These are phyloP conservation scores for Dalbergia cultrata DNA, from an alignment of 306 rosid species.

Conservation along the genomic window DNA sequence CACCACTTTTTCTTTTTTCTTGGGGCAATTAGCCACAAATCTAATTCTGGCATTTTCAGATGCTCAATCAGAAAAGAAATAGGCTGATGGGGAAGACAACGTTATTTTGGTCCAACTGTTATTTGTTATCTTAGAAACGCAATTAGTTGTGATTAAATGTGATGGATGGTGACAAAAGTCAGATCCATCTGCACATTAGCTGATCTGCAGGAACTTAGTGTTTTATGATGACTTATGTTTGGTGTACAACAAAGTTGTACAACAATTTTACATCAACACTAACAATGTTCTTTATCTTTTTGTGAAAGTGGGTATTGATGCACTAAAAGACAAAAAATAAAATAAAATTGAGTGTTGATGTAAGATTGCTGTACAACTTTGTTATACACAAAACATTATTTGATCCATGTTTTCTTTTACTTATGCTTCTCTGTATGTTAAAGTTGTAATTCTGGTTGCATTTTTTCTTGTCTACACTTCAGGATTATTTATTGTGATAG, in stretches of 20 bases:
- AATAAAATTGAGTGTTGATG: no score
- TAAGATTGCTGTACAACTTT: no score
- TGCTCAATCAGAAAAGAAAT: constrained; percentile 19
- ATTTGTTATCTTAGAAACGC: constrained; percentile 19
- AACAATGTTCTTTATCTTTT: no score
- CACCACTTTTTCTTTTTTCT: neutral
- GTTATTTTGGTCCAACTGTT: constrained; percentile 17
- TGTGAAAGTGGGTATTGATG: no score
- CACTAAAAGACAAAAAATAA: no score
- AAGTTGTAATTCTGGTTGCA: neutral
- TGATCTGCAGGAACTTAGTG: neutral
- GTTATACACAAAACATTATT: neutral
- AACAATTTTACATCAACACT: no score
- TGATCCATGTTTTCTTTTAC: constrained; percentile 10
- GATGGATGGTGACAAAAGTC: constrained; percentile 1
- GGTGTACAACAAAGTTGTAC: no score
- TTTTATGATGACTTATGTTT: no score
- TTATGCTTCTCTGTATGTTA: neutral
- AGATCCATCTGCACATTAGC: constrained; percentile 4
- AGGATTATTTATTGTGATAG: neutral
- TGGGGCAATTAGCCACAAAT: constrained; percentile 7
- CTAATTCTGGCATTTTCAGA: constrained; percentile 30
- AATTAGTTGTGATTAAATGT: constrained; percentile 25
- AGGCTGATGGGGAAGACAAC: constrained; percentile 2
- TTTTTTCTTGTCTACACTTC: neutral